Evolutionary conservation across 1,284 basidiomycete species (phyloP).

Genomic region (Tremellales sp.): DNA sequence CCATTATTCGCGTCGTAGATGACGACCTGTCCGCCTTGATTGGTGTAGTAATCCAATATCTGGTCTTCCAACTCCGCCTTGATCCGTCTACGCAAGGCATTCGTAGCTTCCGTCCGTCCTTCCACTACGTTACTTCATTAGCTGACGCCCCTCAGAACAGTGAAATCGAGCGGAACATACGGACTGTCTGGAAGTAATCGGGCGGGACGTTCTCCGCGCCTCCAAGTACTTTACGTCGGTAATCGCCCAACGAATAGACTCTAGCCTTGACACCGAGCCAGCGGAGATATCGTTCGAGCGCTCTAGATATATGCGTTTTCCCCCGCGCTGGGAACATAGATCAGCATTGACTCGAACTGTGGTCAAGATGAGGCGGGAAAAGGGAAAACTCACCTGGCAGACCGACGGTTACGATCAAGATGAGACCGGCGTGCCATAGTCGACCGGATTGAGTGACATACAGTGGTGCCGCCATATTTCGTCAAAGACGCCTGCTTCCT

Average conservation of each 20-base stretch:
- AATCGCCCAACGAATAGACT: constrained; percentile 92
- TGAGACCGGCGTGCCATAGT: constrained; percentile 91
- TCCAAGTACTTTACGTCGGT: constrained; percentile 83
- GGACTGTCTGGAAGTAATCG: constrained; percentile 80
- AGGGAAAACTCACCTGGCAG: constrained; percentile 56
- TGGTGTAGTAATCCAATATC: constrained; percentile 84
- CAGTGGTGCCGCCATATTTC: constrained; percentile 85
- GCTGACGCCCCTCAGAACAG: neutral
- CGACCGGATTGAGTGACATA: constrained; percentile 70
- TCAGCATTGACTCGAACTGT: constrained; percentile 2
- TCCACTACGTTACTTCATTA: neutral
- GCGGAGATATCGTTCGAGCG: constrained; percentile 90
- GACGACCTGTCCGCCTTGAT: constrained; percentile 78
- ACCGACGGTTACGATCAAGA: constrained; percentile 85
- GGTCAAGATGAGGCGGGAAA: neutral
- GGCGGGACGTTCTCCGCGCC: constrained; percentile 79
- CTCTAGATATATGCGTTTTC: constrained; percentile 93
- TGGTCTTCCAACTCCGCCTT: constrained; percentile 77
- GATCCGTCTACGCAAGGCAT: constrained; percentile 67
- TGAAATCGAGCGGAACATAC: constrained; percentile 44
- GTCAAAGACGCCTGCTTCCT: no score
- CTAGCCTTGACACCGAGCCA: constrained; percentile 97
- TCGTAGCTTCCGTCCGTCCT: constrained; percentile 70
- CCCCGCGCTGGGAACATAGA: constrained; percentile 71
- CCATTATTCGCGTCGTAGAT: constrained; percentile 99